Conservation (phyloP, 2,329 filamentous ascomycete genomes). For the Aureobasidium mangrovei region DNA sequence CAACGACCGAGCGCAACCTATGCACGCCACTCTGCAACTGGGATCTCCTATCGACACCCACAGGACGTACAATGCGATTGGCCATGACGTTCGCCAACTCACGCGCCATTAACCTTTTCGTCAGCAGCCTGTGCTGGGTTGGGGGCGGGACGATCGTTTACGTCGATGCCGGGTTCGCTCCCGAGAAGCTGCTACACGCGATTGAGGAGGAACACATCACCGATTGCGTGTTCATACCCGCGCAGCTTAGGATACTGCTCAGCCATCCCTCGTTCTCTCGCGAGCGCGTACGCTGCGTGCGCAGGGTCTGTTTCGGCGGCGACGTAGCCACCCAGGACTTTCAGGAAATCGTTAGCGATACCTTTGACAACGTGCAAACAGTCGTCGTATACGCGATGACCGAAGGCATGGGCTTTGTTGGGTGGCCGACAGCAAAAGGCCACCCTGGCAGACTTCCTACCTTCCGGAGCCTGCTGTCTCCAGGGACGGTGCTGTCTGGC, state of each 20-base stretch:
- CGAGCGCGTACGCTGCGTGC: not conserved
- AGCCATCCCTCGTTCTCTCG: not conserved
- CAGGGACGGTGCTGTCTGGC: not conserved
- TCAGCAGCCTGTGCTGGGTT: not conserved
- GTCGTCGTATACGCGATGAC: not conserved
- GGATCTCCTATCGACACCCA: too few relatives aligned
- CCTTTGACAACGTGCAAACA: not conserved
- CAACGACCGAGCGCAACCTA: not conserved
- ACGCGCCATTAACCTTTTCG: not conserved
- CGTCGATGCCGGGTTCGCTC: not conserved
- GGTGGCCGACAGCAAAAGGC: not conserved
- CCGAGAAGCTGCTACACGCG: not conserved
- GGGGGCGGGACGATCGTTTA: not conserved
- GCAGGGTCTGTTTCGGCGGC: not conserved
- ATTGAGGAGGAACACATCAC: not conserved
- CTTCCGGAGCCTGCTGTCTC: not conserved
- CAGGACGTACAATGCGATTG: too few relatives aligned
- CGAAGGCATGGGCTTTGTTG: not conserved
- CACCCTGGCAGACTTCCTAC: not conserved
- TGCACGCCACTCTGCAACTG: too few relatives aligned
- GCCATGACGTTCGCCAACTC: conserved; percentile 4
- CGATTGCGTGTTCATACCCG: not conserved
- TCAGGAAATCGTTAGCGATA: not conserved
- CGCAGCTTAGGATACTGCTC: not conserved
- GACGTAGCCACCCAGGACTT: not conserved